Conservation (phyloP, 768 basidiomycete species). For the Tylopilus plumbeoviolaceoides region DNA sequence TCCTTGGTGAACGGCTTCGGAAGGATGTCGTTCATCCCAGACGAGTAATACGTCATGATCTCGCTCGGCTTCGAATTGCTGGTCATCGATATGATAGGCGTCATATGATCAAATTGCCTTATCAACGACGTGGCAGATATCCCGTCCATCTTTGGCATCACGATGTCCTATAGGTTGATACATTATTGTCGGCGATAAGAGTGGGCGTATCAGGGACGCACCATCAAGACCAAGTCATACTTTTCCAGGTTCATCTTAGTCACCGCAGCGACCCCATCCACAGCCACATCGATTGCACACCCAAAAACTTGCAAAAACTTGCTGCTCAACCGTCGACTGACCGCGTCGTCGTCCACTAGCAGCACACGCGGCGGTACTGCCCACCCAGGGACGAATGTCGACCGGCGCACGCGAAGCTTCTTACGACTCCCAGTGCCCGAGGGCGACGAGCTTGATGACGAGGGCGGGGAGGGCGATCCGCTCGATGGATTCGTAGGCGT, state of each 20-base stretch:
- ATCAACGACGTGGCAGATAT: constrained; percentile 90
- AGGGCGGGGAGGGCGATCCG: constrained; percentile 13
- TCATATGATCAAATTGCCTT: constrained; percentile 90
- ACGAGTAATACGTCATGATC: constrained; percentile 72
- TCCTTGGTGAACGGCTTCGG: constrained; percentile 98
- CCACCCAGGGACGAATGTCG: constrained; percentile 87
- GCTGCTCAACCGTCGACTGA: constrained; percentile 81
- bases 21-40: constrained; percentile 94
- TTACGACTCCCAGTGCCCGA: constrained; percentile 18
- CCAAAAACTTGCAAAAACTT: constrained; percentile 96
- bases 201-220: constrained; percentile 32
- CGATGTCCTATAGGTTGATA: constrained; percentile 66
- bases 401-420: constrained; percentile 65
- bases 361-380: constrained; percentile 87
- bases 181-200: neutral
- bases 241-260: constrained; percentile 96
- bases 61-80: constrained; percentile 88
- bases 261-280: constrained; percentile 89
- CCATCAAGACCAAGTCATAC: constrained; percentile 96
- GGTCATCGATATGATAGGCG: constrained; percentile 99
- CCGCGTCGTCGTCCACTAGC: constrained; percentile 93
- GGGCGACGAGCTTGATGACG: constrained; percentile 14
- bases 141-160: constrained; percentile 88
- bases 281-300: constrained; percentile 90
- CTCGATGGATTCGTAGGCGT: constrained; percentile 28